Conservation (phyloP, 495 filamentous ascomycete species). For the Pyrenula massariospora region DNA sequence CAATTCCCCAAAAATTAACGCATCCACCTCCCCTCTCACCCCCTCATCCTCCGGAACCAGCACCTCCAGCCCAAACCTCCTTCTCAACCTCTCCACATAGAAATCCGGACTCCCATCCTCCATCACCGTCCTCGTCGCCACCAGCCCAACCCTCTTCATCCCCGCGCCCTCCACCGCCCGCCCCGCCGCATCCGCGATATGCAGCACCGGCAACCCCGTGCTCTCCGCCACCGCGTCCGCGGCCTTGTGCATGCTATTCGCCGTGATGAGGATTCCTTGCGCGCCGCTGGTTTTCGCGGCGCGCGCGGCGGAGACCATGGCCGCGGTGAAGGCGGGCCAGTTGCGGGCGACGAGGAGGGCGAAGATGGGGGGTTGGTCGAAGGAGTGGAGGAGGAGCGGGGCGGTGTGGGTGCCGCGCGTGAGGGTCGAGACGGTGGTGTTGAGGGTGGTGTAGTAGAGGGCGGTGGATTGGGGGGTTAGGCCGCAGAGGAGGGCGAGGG, state of each 20-base stretch:
- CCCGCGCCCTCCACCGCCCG: slow-evolving; percentile 3
- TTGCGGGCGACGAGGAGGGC: slow-evolving; percentile 1
- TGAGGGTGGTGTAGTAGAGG: slow-evolving; percentile 12
- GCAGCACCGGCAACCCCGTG: slow-evolving; percentile 8
- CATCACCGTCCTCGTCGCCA: slow-evolving; percentile 9
- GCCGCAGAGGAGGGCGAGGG: slow-evolving; percentile 10
- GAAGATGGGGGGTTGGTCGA: slow-evolving; percentile 10
- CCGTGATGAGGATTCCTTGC: slow-evolving; percentile 8
- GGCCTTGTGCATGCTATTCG: slow-evolving; percentile 9
- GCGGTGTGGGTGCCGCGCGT: slow-evolving; percentile 9
- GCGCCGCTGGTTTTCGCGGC: slow-evolving; percentile 6
- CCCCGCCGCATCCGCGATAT: slow-evolving; percentile 9
- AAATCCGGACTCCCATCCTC: slow-evolving; percentile 3
- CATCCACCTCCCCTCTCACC: slow-evolving; percentile 1
- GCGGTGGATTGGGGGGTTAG: slow-evolving; percentile 8
- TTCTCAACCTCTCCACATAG: background rate
- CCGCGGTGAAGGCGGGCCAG: slow-evolving; percentile 7
- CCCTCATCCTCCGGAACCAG: slow-evolving; percentile 2
- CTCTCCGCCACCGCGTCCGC: background rate
- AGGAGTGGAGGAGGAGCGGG: slow-evolving; percentile 9
- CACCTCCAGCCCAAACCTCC: slow-evolving; percentile 3
- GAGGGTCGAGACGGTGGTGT: slow-evolving; percentile 3
- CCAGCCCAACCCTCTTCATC: slow-evolving; percentile 6
- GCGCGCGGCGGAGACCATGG: background rate
- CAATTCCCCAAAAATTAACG: slow-evolving; percentile 5